phyloP scores from a whole-genome alignment of 345 rosid species.

The Hibiscus trionum region DNA sequence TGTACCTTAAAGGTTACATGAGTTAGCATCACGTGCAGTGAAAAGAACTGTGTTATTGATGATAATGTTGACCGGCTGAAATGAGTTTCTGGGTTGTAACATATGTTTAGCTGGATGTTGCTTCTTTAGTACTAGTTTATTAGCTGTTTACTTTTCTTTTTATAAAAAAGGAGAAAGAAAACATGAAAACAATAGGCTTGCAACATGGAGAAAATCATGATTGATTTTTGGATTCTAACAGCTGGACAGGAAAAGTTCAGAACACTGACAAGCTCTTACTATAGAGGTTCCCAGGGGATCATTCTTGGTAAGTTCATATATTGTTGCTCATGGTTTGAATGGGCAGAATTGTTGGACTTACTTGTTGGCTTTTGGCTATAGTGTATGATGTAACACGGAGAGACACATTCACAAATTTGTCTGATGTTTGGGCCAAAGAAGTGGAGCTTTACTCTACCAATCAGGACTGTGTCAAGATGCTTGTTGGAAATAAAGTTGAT shows the following conservation, averaged over 20 bases:
- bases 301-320: slow-evolving; percentile 56
- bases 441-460: slow-evolving; percentile 78
- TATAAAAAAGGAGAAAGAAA: too few relatives aligned
- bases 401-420: slow-evolving; percentile 76
- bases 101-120: slow-evolving; percentile 2
- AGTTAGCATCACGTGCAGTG: background rate
- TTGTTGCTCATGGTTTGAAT: slow-evolving; percentile 1
- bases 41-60: background rate
- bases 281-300: slow-evolving; percentile 90
- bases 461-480: slow-evolving; percentile 81
- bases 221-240: slow-evolving; percentile 5
- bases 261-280: slow-evolving; percentile 81
- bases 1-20: too few relatives aligned
- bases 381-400: slow-evolving; percentile 92
- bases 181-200: too few relatives aligned
- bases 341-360: background rate
- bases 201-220: too few relatives aligned
- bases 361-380: slow-evolving; percentile 29
- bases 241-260: slow-evolving; percentile 98
- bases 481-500: slow-evolving; percentile 94
- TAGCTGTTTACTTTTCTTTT: too few relatives aligned
- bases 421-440: slow-evolving; percentile 92
- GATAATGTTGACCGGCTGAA: background rate
- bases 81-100: background rate
- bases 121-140: too few relatives aligned